Evolutionary conservation across 257 asterid genomes (phyloP), one percentile per base, ranked within the genome.

Genomic region (Leonotis leonurus): DNA sequence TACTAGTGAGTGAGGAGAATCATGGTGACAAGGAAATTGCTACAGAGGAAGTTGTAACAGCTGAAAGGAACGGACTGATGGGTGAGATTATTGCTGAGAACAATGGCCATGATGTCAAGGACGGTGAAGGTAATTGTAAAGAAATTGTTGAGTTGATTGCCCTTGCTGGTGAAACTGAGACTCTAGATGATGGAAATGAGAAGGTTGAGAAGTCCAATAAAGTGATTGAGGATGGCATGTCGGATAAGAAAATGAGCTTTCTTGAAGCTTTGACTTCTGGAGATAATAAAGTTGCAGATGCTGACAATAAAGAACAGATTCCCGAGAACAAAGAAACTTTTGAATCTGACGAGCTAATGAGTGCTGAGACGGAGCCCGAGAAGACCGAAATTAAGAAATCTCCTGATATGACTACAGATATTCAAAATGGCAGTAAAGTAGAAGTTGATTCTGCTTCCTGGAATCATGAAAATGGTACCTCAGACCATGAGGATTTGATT

Each of bases 391-490:
- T 20, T 33, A 18, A 62, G 52, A 44, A 41, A 48, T 13, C 5
- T 43, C 60, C 58, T 56, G 57, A 49, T 29, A 70, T 51, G 55
- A 43, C 18, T 11, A 10, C 64, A 25, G 70, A 68, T 65, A 30
- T 22, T 68, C 69, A 20, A 39, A 72, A 68, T 73, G 62, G 17
- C 43, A 61, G 52, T 70, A 49, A 24, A 30, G 58, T 68, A 21
- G 80, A 60, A 49, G 67, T 44, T 37, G 78, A 72, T 63, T 5
- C 52, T 56, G 51, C 63, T 64, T 37, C 51, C 13, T 54, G 49
- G 55, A 53, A 64, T 65, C 78, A 75, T 24, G 84, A 72, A 60
- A 82, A 79, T 79, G 78, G 80, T 33, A 70, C 63, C 21, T 11
- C 48, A 10, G 51, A 55, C 67, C 72, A 71, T 60, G 66, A 54